Base-by-base conservation (phyloP, 768 basidiomycete species). In the Calocybe cyanea region DNA sequence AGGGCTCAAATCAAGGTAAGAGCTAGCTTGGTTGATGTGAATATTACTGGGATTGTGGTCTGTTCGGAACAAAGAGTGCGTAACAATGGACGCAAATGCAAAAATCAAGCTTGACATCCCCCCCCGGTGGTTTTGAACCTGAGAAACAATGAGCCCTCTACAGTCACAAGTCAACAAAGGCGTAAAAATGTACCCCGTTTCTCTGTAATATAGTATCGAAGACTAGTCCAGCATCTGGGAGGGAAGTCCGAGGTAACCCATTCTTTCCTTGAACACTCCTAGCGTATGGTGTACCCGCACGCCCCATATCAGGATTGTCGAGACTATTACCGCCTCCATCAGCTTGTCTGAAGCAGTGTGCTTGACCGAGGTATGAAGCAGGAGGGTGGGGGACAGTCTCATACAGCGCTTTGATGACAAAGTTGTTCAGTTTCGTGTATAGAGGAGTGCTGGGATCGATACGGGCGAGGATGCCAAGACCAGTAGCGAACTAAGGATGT, bases 81-180 rank as follows among this genome's bases (percentile, higher is more conserved):
- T 54, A 20, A 54, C 50, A 17, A 54, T 48, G 35, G 79, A 67
- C 2, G 83, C 83, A 48, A 82, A 83, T 2, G 83, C 78, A 53
- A 85, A 85, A 53, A 78, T 75, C 34, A 82, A 55, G 53, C 72
- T 76, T 13, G 80, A 82, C 46, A 80, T 70, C 14, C 83, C 83
- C 3, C 71, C 73, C 4, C 72, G 68, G 55, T 80, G 78, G 19
- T 66, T 53, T 39, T 58, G 45, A 0, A 54, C 49, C 63, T 63
- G 17, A 14, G 1, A 2, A 20, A 19, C n/a, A 18, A 31, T 11
- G 15, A 10, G 40, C 4, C 1, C 34, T n/a, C 7, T n/a, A 9
- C 25, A 8, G 32, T 5, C 14, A 30, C 17, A n/a, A 23, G 21
- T 18, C 19, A 18, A 15, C 3, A 2, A 23, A 18, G 28, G 41